phyloP scores from a whole-genome alignment of 228 moss, liverwort and hornwort genomes.

The Sphagnum fallax region DNA sequence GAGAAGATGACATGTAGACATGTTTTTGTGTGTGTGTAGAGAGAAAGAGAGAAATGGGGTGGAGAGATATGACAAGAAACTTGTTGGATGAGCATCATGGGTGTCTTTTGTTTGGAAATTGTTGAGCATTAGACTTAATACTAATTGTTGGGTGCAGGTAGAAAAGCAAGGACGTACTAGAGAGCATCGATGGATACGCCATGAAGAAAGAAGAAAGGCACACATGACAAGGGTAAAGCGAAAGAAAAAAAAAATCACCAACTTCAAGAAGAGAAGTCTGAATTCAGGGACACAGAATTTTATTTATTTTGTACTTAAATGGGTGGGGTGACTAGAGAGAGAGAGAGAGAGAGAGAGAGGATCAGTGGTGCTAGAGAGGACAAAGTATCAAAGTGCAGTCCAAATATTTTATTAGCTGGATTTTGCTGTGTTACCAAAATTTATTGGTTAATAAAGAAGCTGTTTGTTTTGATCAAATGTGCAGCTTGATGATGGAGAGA shows the following conservation, averaged over 20 bases:
- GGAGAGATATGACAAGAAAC: too few relatives aligned
- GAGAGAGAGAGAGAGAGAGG: neutral
- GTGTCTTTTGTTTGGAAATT: too few relatives aligned
- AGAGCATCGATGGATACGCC: constrained; percentile 34
- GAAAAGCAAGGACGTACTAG: constrained; percentile 51
- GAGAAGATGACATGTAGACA: too few relatives aligned
- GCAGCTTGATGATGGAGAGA: constrained; percentile 72
- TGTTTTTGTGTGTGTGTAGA: too few relatives aligned
- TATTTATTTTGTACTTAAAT: neutral
- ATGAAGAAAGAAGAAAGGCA: constrained; percentile 48
- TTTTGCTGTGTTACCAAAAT: neutral
- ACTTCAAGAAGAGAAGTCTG: too few relatives aligned
- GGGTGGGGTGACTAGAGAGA: neutral
- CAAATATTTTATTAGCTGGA: neutral
- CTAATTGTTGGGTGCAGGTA: constrained; percentile 32
- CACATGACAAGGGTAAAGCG: constrained; percentile 59
- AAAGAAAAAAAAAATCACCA: too few relatives aligned
- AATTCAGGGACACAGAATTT: neutral
- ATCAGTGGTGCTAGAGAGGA: neutral
- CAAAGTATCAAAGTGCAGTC: neutral
- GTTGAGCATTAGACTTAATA: too few relatives aligned
- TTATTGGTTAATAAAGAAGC: neutral
- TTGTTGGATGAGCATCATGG: too few relatives aligned
- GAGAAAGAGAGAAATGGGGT: too few relatives aligned
- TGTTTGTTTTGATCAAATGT: neutral